Conservation (phyloP, 352 stramenopile species). For the Pythium coloratum region DNA sequence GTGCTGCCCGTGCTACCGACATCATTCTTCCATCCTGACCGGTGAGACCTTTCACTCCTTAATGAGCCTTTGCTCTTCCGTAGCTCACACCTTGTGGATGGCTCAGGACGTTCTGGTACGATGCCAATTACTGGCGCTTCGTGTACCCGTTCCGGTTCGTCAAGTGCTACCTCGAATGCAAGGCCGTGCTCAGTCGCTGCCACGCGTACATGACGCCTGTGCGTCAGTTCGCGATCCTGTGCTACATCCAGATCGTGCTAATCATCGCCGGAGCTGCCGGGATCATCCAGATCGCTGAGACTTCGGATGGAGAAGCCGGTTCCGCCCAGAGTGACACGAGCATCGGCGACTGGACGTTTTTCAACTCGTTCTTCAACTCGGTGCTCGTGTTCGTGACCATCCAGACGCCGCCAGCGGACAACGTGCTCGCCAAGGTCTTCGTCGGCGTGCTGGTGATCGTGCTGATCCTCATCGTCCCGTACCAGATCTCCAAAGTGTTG, state of each 20-base stretch:
- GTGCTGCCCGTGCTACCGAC: constrained; percentile 76
- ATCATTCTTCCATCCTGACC: constrained; percentile 72
- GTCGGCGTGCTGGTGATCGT: constrained; percentile 81
- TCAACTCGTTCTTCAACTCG: constrained; percentile 89
- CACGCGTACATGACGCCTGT: constrained; percentile 79
- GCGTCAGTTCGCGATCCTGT: constrained; percentile 76
- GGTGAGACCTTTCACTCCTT: constrained; percentile 38
- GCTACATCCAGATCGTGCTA: constrained; percentile 79
- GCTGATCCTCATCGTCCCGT: constrained; percentile 84
- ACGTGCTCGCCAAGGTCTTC: constrained; percentile 78
- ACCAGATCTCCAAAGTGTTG: constrained; percentile 82
- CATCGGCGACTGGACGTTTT: constrained; percentile 84
- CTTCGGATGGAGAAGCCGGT: constrained; percentile 42
- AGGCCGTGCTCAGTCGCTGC: constrained; percentile 75
- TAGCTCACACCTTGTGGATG: not conserved
- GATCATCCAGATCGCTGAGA: constrained; percentile 86
- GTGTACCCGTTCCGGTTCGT: constrained; percentile 82
- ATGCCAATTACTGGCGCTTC: constrained; percentile 75
- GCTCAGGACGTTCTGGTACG: constrained; percentile 75
- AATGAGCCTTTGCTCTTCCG: not conserved
- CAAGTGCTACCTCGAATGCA: constrained; percentile 79
- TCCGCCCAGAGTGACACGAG: constrained; percentile 44
- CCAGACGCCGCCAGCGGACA: constrained; percentile 79
- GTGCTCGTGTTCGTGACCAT: constrained; percentile 88
- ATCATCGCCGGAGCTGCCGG: constrained; percentile 76